Percentiles rank a stretch among this genome's conserved stretches.
phyloP scores from a whole-genome alignment of 2,329 filamentous ascomycete genomes.

The Metarhizium humberi region DNA sequence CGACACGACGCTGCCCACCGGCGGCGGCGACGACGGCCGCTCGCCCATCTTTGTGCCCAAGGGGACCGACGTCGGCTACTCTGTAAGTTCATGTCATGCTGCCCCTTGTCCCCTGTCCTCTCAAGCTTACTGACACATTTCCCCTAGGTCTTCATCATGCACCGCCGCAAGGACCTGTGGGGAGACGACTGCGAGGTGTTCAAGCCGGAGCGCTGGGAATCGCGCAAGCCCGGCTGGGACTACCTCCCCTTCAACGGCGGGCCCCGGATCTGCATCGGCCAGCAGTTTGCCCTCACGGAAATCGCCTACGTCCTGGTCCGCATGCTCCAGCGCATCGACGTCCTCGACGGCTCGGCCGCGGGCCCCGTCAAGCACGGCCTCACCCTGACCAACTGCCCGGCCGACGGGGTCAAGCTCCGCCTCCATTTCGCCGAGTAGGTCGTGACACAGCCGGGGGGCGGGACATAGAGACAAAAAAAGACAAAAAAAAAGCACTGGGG shows the following conservation, averaged over 20 bases:
- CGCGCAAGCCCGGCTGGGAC: slow-evolving; percentile 16
- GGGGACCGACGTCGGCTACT: slow-evolving; percentile 33
- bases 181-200: slow-evolving; percentile 30
- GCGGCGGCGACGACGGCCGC: slow-evolving; percentile 38
- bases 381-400: slow-evolving; percentile 12
- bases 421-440: slow-evolving; percentile 10
- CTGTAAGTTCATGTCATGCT: slow-evolving; percentile 5
- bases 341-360: slow-evolving; percentile 10
- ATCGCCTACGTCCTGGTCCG: slow-evolving; percentile 14
- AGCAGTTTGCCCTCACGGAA: slow-evolving; percentile 18
- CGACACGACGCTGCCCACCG: slow-evolving; percentile 40
- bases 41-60: slow-evolving; percentile 39
- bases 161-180: slow-evolving; percentile 28
- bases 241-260: slow-evolving; percentile 19
- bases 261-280: slow-evolving; percentile 18
- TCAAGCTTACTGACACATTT: too few relatives aligned
- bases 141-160: slow-evolving; percentile 22
- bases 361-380: slow-evolving; percentile 11
- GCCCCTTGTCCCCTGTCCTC: too few relatives aligned
- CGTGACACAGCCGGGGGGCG: too few relatives aligned
- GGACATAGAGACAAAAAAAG: too few relatives aligned
- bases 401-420: slow-evolving; percentile 12
- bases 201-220: slow-evolving; percentile 29
- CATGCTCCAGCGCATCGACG: slow-evolving; percentile 13
- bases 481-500: too few relatives aligned